phyloP scores from a whole-genome alignment of 2,329 filamentous ascomycete genomes.

The Colletotrichum tropicicola region DNA sequence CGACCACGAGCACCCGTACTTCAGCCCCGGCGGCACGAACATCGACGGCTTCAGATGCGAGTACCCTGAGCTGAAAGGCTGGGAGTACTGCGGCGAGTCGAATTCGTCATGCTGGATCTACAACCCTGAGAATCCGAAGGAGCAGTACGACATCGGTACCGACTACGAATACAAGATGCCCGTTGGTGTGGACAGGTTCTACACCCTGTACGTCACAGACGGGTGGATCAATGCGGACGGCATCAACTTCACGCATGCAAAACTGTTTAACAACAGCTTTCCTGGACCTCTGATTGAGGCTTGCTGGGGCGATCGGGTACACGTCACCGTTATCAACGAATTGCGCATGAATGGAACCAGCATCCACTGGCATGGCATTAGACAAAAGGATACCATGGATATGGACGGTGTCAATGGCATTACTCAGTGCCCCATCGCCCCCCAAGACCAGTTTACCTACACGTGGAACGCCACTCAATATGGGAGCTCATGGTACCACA shows the following conservation, averaged over 20 bases:
- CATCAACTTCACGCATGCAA: constrained; percentile 31
- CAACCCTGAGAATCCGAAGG: constrained; percentile 27
- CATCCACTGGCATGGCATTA: constrained; percentile 64
- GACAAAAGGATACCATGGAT: constrained; percentile 44
- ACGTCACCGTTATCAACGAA: constrained; percentile 73
- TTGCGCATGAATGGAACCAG: constrained; percentile 50
- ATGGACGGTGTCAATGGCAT: constrained; percentile 43
- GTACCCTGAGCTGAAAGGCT: constrained; percentile 36
- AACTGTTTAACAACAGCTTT: constrained; percentile 37
- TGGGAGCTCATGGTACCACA: constrained; percentile 51
- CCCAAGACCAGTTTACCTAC: constrained; percentile 42
- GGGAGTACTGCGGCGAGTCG: constrained; percentile 34
- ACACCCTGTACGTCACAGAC: constrained; percentile 33
- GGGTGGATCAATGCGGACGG: constrained; percentile 34
- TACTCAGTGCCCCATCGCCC: constrained; percentile 63
- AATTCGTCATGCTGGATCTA: constrained; percentile 39
- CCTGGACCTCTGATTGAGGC: constrained; percentile 40
- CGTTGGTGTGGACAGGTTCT: constrained; percentile 32
- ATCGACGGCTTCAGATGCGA: constrained; percentile 35
- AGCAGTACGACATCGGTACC: constrained; percentile 37
- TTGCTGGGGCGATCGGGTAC: constrained; percentile 38
- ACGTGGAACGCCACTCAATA: constrained; percentile 46
- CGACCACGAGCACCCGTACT: background rate
- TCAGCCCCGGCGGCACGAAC: constrained; percentile 5
- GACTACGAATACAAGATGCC: constrained; percentile 37